A percentile compares a stretch with the other conserved stretches of the same genome.
Conservation (phyloP, 108 stramenopile species). For the Skeletonema tropicum region DNA sequence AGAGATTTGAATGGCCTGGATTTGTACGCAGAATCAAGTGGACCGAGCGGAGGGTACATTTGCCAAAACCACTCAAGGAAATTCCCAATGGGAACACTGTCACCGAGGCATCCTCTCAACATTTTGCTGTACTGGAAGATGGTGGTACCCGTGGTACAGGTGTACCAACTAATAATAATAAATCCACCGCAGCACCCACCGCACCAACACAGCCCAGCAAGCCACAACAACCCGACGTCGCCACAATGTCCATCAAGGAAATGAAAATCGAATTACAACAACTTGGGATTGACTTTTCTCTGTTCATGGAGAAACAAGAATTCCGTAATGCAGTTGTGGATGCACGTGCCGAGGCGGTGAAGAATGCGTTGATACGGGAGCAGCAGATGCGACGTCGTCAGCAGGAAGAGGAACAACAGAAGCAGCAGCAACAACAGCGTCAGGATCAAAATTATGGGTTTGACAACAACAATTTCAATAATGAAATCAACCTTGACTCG, state of each 20-base stretch:
- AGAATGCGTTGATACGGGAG: background rate
- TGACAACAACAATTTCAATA: background rate
- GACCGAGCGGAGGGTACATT: background rate
- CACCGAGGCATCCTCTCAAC: background rate
- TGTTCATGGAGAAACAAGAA: slow-evolving; percentile 35
- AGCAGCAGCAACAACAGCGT: background rate
- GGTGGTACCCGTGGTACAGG: background rate
- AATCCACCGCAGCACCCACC: background rate
- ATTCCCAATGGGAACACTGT: background rate
- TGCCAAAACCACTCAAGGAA: background rate
- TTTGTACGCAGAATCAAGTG: background rate
- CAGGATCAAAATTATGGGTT: background rate
- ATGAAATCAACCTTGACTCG: background rate
- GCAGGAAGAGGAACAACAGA: background rate
- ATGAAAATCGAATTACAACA: slow-evolving; percentile 23
- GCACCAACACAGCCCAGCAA: background rate
- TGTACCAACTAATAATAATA: too few species aligned
- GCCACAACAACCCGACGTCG: background rate
- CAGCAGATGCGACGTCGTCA: background rate
- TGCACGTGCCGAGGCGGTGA: slow-evolving; percentile 14
- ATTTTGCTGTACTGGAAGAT: background rate
- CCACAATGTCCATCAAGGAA: slow-evolving; percentile 26
- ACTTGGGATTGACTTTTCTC: slow-evolving; percentile 6
- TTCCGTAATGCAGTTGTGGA: slow-evolving; percentile 15
- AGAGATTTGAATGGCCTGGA: background rate